Percentiles rank a stretch among this genome's conserved stretches.
Evolutionary conservation across 345 rosid species (phyloP).

Genomic region (Anacardium occidentale): DNA sequence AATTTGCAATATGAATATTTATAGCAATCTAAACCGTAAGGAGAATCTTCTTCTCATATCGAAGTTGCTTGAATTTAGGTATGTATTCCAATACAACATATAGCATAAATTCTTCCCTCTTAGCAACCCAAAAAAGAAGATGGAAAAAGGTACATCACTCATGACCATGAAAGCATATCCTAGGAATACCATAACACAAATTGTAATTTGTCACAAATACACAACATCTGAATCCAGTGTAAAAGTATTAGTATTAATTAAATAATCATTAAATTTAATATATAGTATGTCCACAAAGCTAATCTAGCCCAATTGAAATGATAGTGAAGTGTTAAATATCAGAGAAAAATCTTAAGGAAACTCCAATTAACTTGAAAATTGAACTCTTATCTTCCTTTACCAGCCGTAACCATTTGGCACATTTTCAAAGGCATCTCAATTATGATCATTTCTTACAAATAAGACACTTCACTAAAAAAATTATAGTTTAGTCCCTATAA

Average conservation of each 20-base stretch:
- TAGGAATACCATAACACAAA: not conserved
- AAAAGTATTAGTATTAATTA: not conserved
- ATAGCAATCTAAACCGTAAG: slow-evolving; percentile 34
- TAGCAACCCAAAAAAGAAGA: not conserved
- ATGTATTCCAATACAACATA: not conserved
- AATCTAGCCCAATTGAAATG: not conserved
- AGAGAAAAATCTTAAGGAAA: not conserved
- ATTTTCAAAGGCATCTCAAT: not conserved
- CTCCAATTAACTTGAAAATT: not conserved
- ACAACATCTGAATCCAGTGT: not conserved
- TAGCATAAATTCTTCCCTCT: not conserved
- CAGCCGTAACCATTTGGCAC: not conserved
- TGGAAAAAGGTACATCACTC: not conserved
- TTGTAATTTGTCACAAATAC: not conserved
- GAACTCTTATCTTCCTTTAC: slow-evolving; percentile 5
- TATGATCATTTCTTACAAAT: not conserved
- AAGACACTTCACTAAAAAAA: not conserved
- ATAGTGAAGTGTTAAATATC: not conserved
- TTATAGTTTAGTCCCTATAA: not conserved
- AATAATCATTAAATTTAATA: not conserved
- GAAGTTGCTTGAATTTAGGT: slow-evolving; percentile 4
- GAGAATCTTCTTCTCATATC: slow-evolving; percentile 29
- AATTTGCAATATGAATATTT: slow-evolving; percentile 23
- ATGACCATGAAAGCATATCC: not conserved
- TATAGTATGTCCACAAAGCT: no score